Evolutionary conservation across 345 rosid genomes (phyloP).

Genomic region (Atalantia buxifolia): DNA sequence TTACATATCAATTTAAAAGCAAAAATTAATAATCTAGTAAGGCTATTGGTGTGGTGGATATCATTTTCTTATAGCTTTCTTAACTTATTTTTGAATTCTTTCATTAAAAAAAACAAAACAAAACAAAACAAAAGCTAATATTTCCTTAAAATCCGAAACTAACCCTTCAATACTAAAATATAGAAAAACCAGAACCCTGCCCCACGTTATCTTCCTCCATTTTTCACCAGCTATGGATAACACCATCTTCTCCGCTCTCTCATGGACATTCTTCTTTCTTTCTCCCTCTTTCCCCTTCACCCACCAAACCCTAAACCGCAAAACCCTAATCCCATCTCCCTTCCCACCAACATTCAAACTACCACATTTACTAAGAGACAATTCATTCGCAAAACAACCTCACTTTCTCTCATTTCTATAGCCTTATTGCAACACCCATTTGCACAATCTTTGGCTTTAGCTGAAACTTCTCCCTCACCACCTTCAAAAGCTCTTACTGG

Average conservation of each 20-base stretch:
- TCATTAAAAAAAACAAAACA: background rate
- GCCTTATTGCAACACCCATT: slow-evolving; percentile 36
- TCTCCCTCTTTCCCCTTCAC: slow-evolving; percentile 41
- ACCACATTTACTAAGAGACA: slow-evolving; percentile 41
- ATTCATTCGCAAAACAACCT: slow-evolving; percentile 41
- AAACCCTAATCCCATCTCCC: slow-evolving; percentile 20
- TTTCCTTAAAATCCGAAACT: slow-evolving; percentile 9
- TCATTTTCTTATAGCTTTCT: too few species aligned
- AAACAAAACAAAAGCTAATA: background rate
- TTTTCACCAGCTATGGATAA: slow-evolving; percentile 29
- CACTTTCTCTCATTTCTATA: slow-evolving; percentile 40
- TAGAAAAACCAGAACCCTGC: background rate
- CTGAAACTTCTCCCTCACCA: slow-evolving; percentile 39
- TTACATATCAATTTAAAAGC: too few species aligned
- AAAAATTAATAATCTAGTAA: too few species aligned
- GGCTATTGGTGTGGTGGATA: too few species aligned
- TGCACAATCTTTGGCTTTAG: slow-evolving; percentile 46
- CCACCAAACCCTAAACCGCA: slow-evolving; percentile 29
- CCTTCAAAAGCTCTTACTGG: slow-evolving; percentile 44
- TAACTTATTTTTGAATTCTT: too few species aligned
- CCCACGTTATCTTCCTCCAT: slow-evolving; percentile 44
- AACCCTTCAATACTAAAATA: slow-evolving; percentile 4
- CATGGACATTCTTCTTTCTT: slow-evolving; percentile 68
- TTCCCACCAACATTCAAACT: background rate
- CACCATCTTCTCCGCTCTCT: slow-evolving; percentile 9